Evolutionary conservation across 768 basidiomycete species (phyloP), one percentile per base, ranked within the genome.

Genomic region (Lyophyllum atratum): DNA sequence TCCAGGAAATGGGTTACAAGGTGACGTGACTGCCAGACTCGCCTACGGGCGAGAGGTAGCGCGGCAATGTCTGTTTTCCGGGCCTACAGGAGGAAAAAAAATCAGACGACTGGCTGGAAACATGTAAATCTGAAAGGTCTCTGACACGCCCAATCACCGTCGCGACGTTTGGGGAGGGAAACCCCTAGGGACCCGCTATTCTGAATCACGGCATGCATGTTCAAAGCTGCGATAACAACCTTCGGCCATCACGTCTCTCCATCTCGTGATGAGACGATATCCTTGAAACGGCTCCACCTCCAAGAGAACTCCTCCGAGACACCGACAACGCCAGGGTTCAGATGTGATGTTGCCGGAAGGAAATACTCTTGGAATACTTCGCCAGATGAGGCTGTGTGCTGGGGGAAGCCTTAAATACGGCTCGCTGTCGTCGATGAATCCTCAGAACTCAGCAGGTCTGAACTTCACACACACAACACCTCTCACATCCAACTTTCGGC

Each of bases 381-480:
- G 10, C 19, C 15, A 9, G 19, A 40, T n/a, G 39, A 4, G n/a
- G 39, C 39, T 40, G n/a, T 40, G 17, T 10, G 17, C 39, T 40
- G 17, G 34, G 39, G 19, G 39, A 40, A 40, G 39, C n/a, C 34
- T 40, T 40, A 40, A 40, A 40, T 40, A 40, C 39, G 39, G 39
- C 39, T 19, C 7, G 17, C n/a, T n/a, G 15, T 40, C 39, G 39
- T 40, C n/a, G 39, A 37, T 37, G 34, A 37, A n/a, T 49, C 40
- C 54, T 28, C 48, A 55, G 39, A 55, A 48, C 48, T 55, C 54
- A 55, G 54, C 54, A 49, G 54, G 54, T 55, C 54, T 55, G 54
- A 55, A 49, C 54, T 55, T 49, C 48, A 21, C 37, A 28, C 48
- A 26, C 46, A n/a, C 24, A 48, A 55, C 48, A 49, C 31, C 42